A percentile compares a stretch with the other conserved stretches of the same genome.
These are phyloP conservation scores for Penicillium maclennaniae DNA, from an alignment of 495 filamentous ascomycete species.

Conservation along the genomic window DNA sequence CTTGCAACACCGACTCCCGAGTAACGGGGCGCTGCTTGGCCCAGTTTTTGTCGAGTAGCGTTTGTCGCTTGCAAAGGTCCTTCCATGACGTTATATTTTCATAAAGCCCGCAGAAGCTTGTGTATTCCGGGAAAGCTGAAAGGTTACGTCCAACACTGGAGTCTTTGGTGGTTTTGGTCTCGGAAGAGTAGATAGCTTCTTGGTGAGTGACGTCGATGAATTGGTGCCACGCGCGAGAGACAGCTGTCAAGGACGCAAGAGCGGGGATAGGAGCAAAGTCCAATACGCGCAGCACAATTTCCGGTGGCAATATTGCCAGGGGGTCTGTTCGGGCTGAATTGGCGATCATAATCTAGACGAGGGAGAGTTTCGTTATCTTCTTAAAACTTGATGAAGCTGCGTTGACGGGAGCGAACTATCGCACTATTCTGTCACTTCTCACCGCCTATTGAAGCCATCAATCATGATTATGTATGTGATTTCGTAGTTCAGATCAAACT, in stretches of 20 bases:
- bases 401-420: too few relatives aligned
- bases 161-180: constrained; percentile 24
- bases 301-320: constrained; percentile 31
- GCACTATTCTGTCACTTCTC: too few relatives aligned
- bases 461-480: too few relatives aligned
- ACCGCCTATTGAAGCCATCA: too few relatives aligned
- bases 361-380: background rate
- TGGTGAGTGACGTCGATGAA: constrained; percentile 43
- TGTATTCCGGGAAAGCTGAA: constrained; percentile 15
- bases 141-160: constrained; percentile 19
- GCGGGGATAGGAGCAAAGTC: constrained; percentile 32
- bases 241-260: constrained; percentile 30
- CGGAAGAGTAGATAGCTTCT: constrained; percentile 36
- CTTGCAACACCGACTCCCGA: constrained; percentile 34
- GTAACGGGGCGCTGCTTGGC: constrained; percentile 20
- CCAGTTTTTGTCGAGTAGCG: constrained; percentile 36
- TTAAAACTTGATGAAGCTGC: too few relatives aligned
- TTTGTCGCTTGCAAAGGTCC: constrained; percentile 36
- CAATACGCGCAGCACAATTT: constrained; percentile 35
- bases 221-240: constrained; percentile 37
- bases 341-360: constrained; percentile 13
- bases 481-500: too few relatives aligned
- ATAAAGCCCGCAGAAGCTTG: constrained; percentile 23
- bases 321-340: constrained; percentile 22
- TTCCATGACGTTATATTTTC: constrained; percentile 33